Percentiles rank a stretch among this genome's conserved stretches.
These are phyloP conservation scores for Plantago lanceolata DNA, from an alignment of 305 asterid species.

Conservation along the genomic window DNA sequence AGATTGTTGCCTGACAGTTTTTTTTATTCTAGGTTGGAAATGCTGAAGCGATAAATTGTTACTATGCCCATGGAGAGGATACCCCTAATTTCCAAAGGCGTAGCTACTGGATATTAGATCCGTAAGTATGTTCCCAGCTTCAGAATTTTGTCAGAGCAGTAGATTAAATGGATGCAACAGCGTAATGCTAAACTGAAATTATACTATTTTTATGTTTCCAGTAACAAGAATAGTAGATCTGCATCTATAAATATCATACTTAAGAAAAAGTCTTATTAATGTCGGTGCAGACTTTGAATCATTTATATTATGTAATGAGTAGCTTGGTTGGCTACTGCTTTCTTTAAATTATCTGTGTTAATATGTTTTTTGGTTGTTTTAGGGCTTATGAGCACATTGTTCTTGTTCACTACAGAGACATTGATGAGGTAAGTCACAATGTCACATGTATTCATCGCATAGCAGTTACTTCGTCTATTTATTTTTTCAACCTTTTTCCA, in stretches of 20 bases:
- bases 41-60: conserved; percentile 85
- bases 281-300: conserved; percentile 10
- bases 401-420: conserved; percentile 96
- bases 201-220: conserved; percentile 1
- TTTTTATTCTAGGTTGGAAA: conserved; percentile 72
- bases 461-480: conserved; percentile 3
- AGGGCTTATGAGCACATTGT: conserved; percentile 91
- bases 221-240: conserved; percentile 10
- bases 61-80: conserved; percentile 90
- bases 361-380: conserved; percentile 32
- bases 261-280: too few relatives aligned
- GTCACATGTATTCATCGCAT: conserved; percentile 16
- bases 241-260: too few relatives aligned
- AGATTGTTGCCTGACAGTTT: conserved; percentile 27
- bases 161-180: conserved; percentile 13
- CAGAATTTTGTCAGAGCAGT: conserved; percentile 12
- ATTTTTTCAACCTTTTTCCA: conserved; percentile 6
- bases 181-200: conserved; percentile 11
- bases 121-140: conserved; percentile 51
- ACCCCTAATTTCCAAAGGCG: conserved; percentile 88
- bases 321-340: conserved; percentile 11
- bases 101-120: conserved; percentile 92
- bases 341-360: conserved; percentile 9
- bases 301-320: conserved; percentile 17
- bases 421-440: conserved; percentile 68